Evolutionary conservation across 257 asterid genomes (phyloP).

Genomic region (Nicotiana knightiana): DNA sequence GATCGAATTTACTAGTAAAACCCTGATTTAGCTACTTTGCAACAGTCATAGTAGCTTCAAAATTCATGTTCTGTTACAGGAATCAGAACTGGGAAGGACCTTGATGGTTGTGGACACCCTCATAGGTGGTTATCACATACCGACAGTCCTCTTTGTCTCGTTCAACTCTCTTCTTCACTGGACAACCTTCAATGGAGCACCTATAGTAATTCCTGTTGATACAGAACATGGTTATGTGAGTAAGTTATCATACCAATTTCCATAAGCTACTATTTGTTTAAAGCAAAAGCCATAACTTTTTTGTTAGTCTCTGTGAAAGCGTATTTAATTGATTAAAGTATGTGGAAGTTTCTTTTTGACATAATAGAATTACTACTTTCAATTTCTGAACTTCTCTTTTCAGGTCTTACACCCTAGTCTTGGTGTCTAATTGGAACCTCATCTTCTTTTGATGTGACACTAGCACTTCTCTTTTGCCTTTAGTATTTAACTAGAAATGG

Average conservation of each 20-base stretch:
- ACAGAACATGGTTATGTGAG: neutral
- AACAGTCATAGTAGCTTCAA: neutral
- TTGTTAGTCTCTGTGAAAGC: neutral
- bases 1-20: neutral
- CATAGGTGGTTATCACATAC: slow-evolving; percentile 81
- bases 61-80: neutral
- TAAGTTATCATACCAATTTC: neutral
- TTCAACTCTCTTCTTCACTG: slow-evolving; percentile 90
- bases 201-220: slow-evolving; percentile 72
- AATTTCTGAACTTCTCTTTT: neutral
- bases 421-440: neutral
- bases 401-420: neutral
- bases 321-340: neutral
- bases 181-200: slow-evolving; percentile 78
- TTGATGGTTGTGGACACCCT: slow-evolving; percentile 80
- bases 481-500: neutral
- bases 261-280: neutral
- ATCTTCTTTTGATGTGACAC: neutral
- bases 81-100: slow-evolving; percentile 41
- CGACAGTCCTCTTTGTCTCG: slow-evolving; percentile 70
- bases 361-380: neutral
- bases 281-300: neutral
- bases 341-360: neutral
- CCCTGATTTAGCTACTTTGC: neutral
- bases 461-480: neutral